Evolutionary conservation across 257 asterid species (phyloP), one percentile per base, ranked within the genome.

Genomic region (Rauvolfia tetraphylla): DNA sequence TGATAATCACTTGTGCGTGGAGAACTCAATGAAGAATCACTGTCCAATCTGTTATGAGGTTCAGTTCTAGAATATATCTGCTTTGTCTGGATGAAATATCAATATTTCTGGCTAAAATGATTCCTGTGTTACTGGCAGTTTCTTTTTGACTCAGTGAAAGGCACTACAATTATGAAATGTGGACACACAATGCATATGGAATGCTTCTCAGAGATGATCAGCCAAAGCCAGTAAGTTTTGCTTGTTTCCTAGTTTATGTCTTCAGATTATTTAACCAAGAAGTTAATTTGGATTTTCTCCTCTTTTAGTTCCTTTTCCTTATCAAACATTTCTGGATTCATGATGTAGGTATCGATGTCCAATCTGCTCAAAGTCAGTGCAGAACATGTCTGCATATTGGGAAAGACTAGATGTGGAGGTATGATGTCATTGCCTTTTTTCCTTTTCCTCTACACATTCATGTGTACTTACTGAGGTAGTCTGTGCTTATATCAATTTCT

Each of bases 21-120:
- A 93, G 84, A 86, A 93, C 82, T 92, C 98, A 48, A 93, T 92
- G 98, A 93, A 92, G 88, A 83, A 85, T 83, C 94, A 89, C 66
- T 93, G 98, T 83, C 98, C 97, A 82, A 93, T 93, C 76, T 90
- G 98, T 85, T 93, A 90, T 69, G 98, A 93, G 98, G 97, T 93
- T 73, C 61, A 75, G 39, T 42, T 78, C 79, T 73, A 53, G 75
- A 58, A 72, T 36, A 2, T 71, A 42, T 73, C 54, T 57, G 54
- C 39, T 31, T 76, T 56, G 23, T 78, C 56, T 72, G 42, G 54
- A 22, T 31, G 38, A 39, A 42, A 62, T 56, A 38, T 77, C 33
- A 39, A 61, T 27, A 67, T 78, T 77, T 15, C 66, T 68, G 46
- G 76, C 38, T 72, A 63, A 56, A 51, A 71, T 2, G 69, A 58